Evolutionary conservation across 2,329 filamentous ascomycete genomes (phyloP), one percentile per base, ranked within the genome.

Genomic region (Botrytis aclada): DNA sequence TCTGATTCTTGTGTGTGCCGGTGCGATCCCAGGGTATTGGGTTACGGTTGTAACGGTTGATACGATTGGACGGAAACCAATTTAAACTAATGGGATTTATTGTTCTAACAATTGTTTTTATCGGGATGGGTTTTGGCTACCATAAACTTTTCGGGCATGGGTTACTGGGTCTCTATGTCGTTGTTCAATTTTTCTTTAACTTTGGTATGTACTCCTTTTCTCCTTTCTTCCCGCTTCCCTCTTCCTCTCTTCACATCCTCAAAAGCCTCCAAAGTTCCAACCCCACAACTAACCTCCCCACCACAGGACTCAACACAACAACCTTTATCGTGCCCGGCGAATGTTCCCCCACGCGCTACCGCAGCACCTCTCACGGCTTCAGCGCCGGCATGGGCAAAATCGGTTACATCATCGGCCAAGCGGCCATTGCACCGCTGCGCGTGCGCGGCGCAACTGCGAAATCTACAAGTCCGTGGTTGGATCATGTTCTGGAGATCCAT

Each of bases 1-100:
- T 81, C 87, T 95, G 74, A 94, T 95, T 75, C 82, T 95, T 51
- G 88, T 93, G 73, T 92, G 91, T 77, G 93, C 93, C 14, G 93
- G 93, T 69, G 90, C 92, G 18, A 88, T 95, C 7, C 93, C 93
- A 0, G 93, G 93, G 10, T 95, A 95, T 83, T 95, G 92, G 92
- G 87, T 91, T 20, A 92, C 92, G 1, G 88, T 95, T 39, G 86
- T 92, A 22, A 89, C 88, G 0, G 89, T 95, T 74, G 93, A 96
- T 81, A 93, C 88, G 1, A 77, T 95, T 22, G 93, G 93, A n/a
- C 91, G 93, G 74, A 95, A 94, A 82, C 88, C 92, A 0, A 90
- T 96, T 43, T 93, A 93, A 93, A 80, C 80, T 92, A 3, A 80
- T 86, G 66, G 90, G 89, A 25, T 92, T 92, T 81, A 76, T 84